phyloP scores from a whole-genome alignment of 495 filamentous ascomycete species.

The Opeltia flavorubescens region DNA sequence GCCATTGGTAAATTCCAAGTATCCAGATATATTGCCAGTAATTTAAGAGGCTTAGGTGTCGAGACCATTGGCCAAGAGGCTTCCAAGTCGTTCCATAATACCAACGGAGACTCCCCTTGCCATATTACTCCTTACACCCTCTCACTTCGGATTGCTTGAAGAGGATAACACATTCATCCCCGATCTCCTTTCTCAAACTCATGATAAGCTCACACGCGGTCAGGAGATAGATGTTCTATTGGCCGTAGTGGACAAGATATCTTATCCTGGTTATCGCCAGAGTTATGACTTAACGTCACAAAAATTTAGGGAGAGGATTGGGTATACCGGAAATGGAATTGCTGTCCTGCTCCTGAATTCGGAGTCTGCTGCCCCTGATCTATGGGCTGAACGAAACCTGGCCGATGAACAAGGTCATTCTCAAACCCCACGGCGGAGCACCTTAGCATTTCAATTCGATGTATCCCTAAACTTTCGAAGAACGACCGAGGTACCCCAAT shows the following conservation, averaged over 20 bases:
- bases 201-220: neutral
- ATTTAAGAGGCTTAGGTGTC: neutral
- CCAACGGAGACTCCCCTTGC: constrained; percentile 5
- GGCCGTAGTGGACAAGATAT: constrained; percentile 15
- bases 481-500: neutral
- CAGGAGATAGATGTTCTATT: constrained; percentile 11
- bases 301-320: neutral
- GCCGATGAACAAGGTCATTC: neutral
- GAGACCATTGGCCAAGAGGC: neutral
- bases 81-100: neutral
- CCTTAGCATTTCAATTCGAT: neutral
- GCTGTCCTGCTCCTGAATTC: constrained; percentile 13
- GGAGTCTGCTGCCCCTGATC: constrained; percentile 6
- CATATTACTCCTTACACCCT: constrained; percentile 13
- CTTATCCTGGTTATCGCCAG: constrained; percentile 3
- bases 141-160: constrained; percentile 8
- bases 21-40: neutral
- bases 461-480: too few species aligned
- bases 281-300: neutral
- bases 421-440: neutral
- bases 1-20: neutral
- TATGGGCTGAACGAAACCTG: constrained; percentile 8
- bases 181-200: constrained; percentile 3
- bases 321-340: constrained; percentile 11
- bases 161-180: constrained; percentile 7